Conservation (phyloP, 164 flowering plant genomes). For the Euptelea pleiosperma region DNA sequence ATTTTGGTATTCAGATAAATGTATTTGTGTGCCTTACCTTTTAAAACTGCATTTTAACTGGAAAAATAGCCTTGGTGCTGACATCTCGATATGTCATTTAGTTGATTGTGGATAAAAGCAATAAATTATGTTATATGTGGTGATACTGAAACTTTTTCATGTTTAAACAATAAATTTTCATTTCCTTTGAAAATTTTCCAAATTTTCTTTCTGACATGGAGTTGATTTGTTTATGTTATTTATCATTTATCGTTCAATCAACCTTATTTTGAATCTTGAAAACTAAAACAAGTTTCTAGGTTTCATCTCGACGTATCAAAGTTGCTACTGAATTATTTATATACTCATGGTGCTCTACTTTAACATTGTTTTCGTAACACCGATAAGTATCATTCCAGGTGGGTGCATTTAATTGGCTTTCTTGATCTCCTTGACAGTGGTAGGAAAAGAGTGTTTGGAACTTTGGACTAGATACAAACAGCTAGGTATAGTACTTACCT, state of each 20-base stretch:
- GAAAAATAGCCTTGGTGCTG: neutral
- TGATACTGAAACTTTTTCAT: neutral
- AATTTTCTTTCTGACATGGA: neutral
- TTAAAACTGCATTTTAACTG: neutral
- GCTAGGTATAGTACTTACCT: slow-evolving; percentile 55
- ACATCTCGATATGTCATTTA: neutral
- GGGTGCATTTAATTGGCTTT: slow-evolving; percentile 67
- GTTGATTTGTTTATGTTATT: too few species aligned
- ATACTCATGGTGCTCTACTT: neutral
- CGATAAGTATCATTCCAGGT: slow-evolving; percentile 59
- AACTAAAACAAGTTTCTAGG: too few species aligned
- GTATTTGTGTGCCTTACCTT: too few species aligned
- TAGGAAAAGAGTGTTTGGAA: slow-evolving; percentile 99
- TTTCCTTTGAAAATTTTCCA: neutral
- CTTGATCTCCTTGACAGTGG: slow-evolving; percentile 94
- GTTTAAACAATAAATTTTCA: neutral
- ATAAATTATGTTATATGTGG: too few species aligned
- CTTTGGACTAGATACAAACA: slow-evolving; percentile 99
- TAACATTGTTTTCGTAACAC: slow-evolving; percentile 31
- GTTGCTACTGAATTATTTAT: neutral
- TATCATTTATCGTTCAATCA: too few species aligned
- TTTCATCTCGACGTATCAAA: neutral
- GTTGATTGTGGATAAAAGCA: neutral
- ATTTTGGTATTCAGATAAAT: too few species aligned
- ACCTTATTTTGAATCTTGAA: too few species aligned